Evolutionary conservation across 441 rosid species (phyloP), one percentile per base, ranked within the genome.

Genomic region (California macrophylla): DNA sequence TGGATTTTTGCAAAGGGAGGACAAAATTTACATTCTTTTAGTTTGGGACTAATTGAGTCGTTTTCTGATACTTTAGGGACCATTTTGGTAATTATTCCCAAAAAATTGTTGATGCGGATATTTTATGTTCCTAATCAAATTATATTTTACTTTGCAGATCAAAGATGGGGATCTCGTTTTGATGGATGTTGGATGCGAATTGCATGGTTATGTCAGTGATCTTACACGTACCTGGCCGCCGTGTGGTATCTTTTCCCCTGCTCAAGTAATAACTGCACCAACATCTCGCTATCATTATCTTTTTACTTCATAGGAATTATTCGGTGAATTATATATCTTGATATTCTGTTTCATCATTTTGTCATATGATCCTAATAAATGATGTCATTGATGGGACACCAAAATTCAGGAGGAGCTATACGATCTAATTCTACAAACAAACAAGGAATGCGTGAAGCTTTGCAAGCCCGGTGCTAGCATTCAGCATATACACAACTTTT

Each of bases 221-320:
- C 92, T 94, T 76, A 90, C 99, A 71, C 93, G 99, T 32, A 89
- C 99, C 65, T 92, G 98, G 98, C 89, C 98, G 12, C 93, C 94
- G n/a, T 77, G 84, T 61, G 99, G 99, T 65, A 77, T 84, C 73
- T 94, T 94, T 78, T 85, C 88, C 66, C 72, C 91, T 58, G 78
- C 79, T 75, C 94, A 94, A 79, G 98, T 92, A 80, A 45, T 58
- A 24, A 58, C 29, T 10, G 0, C 63, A 9, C 15, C 29, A n/a
- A 58, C 29, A 58, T 58, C n/a, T 58, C 56, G 21, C 5, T 20
- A 58, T 20, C 25, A 58, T n/a, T 50, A n/a, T 50, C 60, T 50
- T 20, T 50, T 50, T n/a, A 21, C 29, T 21, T 21, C 23, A 38
- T 28, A 0, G 66, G 15, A 26, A 26, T 28, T n/a, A 10, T 1